A percentile compares a stretch with the other conserved stretches of the same genome.
These are phyloP conservation scores for Colletotrichum higginsianum DNA, from an alignment of 2,329 filamentous ascomycete genomes.

Conservation along the genomic window DNA sequence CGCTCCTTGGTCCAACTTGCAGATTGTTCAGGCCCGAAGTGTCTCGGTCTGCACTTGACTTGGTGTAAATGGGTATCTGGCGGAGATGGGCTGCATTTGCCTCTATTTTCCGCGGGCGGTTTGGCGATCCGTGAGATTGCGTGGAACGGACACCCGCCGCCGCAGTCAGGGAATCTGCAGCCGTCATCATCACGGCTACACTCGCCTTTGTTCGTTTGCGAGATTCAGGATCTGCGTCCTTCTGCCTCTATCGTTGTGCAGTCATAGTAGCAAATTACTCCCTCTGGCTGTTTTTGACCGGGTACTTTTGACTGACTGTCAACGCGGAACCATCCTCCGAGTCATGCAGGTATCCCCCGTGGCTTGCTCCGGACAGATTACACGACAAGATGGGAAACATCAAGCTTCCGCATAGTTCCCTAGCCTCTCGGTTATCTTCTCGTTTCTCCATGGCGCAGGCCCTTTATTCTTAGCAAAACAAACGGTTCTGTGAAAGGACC, in stretches of 20 bases:
- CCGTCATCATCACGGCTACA: constrained; percentile 1
- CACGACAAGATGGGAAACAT: neutral
- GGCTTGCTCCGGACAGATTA: constrained; percentile 4
- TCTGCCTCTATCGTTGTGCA: no score
- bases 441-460: neutral
- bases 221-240: no score
- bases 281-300: no score
- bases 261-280: no score
- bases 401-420: neutral
- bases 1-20: no score
- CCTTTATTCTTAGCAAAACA: neutral
- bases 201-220: neutral
- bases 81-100: no score
- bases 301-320: constrained; percentile 12
- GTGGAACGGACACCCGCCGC: constrained; percentile 32
- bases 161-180: constrained; percentile 15
- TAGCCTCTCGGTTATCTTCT: neutral
- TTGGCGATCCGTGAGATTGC: constrained; percentile 12
- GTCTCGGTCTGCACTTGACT: no score
- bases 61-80: no score
- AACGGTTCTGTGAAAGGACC: constrained; percentile 11
- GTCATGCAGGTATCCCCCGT: constrained; percentile 25
- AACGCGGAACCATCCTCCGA: constrained; percentile 10
- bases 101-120: neutral
- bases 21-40: no score